Conservation (phyloP, 2,329 filamentous ascomycete species). For the Botrytis tulipae region DNA sequence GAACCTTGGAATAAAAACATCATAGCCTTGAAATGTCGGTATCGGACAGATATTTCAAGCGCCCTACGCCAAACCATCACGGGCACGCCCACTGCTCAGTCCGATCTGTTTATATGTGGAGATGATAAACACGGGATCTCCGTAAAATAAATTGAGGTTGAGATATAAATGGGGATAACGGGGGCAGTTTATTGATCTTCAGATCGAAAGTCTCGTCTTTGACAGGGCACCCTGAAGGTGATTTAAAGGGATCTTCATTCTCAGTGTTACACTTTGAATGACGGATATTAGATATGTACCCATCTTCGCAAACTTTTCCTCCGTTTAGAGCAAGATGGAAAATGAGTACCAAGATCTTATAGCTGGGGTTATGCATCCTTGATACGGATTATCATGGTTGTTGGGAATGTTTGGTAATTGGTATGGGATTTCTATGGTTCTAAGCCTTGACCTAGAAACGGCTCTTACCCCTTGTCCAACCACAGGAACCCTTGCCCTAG, state of each 20-base stretch:
- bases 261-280: not conserved
- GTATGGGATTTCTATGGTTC: not conserved
- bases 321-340: not conserved
- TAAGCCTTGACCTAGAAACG: slow-evolving; percentile 18
- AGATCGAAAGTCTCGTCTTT: slow-evolving; percentile 14
- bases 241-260: slow-evolving; percentile 4
- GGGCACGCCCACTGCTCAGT: slow-evolving; percentile 4
- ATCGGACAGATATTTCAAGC: not conserved
- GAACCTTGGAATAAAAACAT: not conserved
- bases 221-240: slow-evolving; percentile 3
- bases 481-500: not conserved
- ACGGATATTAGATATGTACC: not conserved
- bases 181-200: slow-evolving; percentile 14
- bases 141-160: slow-evolving; percentile 16
- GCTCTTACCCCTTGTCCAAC: slow-evolving; percentile 16
- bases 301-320: not conserved
- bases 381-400: not conserved
- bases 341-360: slow-evolving; percentile 7
- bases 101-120: slow-evolving; percentile 3
- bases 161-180: slow-evolving; percentile 6
- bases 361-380: slow-evolving; percentile 6
- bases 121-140: slow-evolving; percentile 15
- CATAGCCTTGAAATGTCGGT: not conserved
- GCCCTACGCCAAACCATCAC: not conserved
- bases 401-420: not conserved